phyloP scores from a whole-genome alignment of 2,329 filamentous ascomycete species.

The Zasmidium cellare region DNA sequence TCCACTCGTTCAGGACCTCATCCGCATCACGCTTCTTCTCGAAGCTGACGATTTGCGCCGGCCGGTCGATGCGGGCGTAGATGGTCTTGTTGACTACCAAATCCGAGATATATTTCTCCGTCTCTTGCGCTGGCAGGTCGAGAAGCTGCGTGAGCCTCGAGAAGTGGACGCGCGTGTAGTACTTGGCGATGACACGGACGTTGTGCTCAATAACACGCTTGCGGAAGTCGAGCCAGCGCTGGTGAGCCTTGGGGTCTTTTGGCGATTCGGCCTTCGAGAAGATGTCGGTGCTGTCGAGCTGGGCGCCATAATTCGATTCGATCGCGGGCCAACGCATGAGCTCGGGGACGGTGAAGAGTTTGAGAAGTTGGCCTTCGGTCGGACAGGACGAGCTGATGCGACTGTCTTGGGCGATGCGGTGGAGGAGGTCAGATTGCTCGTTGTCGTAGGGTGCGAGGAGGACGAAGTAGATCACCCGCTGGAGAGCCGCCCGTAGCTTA shows the following conservation, averaged over 20 bases:
- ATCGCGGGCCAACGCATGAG: conserved; percentile 98
- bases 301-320: conserved; percentile 80
- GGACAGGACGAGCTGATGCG: conserved; percentile 60
- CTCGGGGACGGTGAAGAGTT: conserved; percentile 92
- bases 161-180: conserved; percentile 97
- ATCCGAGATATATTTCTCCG: conserved; percentile 98
- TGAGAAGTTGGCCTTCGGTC: conserved; percentile 80
- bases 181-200: conserved; percentile 94
- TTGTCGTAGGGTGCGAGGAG: conserved; percentile 97
- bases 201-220: conserved; percentile 99
- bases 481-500: conserved; percentile 81
- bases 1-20: conserved; percentile 98
- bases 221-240: conserved; percentile 89
- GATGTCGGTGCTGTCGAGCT: conserved; percentile 85
- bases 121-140: conserved; percentile 91
- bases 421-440: conserved; percentile 94
- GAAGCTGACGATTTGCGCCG: conserved; percentile 88
- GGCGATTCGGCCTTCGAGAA: conserved; percentile 65
- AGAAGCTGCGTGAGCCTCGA: conserved; percentile 85
- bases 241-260: conserved; percentile 74
- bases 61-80: conserved; percentile 94
- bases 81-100: conserved; percentile 97
- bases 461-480: conserved; percentile 96
- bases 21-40: conserved; percentile 93
- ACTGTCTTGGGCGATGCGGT: conserved; percentile 83